Evolutionary conservation across 2,329 filamentous ascomycete species (phyloP).

Genomic region (Pyrenochaeta sp.): DNA sequence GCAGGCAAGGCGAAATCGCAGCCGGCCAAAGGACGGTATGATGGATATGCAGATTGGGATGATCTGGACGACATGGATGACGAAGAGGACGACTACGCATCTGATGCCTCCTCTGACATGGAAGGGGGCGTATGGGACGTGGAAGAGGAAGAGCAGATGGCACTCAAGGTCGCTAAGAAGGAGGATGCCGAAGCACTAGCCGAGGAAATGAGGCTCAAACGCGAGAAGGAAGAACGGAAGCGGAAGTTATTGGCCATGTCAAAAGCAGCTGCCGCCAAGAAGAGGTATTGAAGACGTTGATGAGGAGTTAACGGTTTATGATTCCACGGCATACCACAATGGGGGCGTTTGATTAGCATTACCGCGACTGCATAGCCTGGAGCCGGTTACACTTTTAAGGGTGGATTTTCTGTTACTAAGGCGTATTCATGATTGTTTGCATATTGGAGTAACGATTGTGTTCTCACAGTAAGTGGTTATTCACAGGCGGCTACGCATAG

Average conservation of each 20-base stretch:
- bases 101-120: conserved; percentile 78
- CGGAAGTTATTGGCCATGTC: conserved; percentile 40
- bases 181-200: conserved; percentile 73
- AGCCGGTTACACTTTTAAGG: conserved; percentile 22
- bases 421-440: conserved; percentile 30
- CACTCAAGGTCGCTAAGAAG: conserved; percentile 68
- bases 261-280: conserved; percentile 42
- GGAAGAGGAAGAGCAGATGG: conserved; percentile 72
- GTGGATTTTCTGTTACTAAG: conserved; percentile 23
- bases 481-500: conserved; percentile 24
- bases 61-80: conserved; percentile 57
- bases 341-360: conserved; percentile 36
- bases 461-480: conserved; percentile 24
- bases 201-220: conserved; percentile 57
- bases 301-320: conserved; percentile 35
- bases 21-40: conserved; percentile 44
- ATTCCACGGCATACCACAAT: conserved; percentile 40
- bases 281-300: conserved; percentile 33
- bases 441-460: conserved; percentile 24
- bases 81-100: conserved; percentile 71
- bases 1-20: conserved; percentile 42
- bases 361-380: conserved; percentile 43
- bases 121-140: conserved; percentile 79
- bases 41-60: conserved; percentile 50
- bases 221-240: conserved; percentile 48